Base-by-base conservation (phyloP, 805 yeast species). In the Barnettozyma vustinii region DNA sequence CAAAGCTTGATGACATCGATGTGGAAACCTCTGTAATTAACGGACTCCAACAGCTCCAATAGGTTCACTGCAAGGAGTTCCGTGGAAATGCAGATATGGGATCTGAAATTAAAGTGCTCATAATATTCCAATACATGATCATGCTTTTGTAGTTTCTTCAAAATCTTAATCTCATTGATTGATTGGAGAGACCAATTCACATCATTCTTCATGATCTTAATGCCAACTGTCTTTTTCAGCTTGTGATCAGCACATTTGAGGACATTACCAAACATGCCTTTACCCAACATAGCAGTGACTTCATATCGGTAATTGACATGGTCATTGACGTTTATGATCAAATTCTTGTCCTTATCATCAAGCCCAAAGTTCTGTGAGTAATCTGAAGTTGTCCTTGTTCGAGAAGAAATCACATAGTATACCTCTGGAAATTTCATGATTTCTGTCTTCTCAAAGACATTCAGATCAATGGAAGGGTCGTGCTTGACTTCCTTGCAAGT, bases 191-290 rank as follows among this genome's bases (percentile, higher is more conserved):
- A 79, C 81, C 90, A 81, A 50, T 82, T 77, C 50, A 81, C 73
- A 46, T 86, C 83, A 62, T 84, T 86, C 50, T 85, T 81, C 53
- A 89, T 82, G 33, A 88, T 77, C 59, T 88, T 88, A 19, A 89
- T 71, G 0, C 96, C 95, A n/a, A 83, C 84, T 10, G 71, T 47
- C 23, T 67, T 67, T 7, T 79, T 74, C 5, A 66, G 66, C 58
- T 82, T 83, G 59, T 84, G 86, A 66, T 89, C 96, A 20, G 67
- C 62, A 52, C 90, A 84, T 49, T 77, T 72, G 7, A 85, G 68
- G 1, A 89, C 96, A 46, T 79, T 80, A 0, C 96, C 96, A 69
- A 88, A 88, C 40, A 91, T 81, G 8, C 96, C 96, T 44, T 76
- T 78, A 0, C 96, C 96, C 10, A 88, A 71, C 1, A 71, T 64